Evolutionary conservation across 768 basidiomycete species (phyloP).

Genomic region (Boletus subparvulus): DNA sequence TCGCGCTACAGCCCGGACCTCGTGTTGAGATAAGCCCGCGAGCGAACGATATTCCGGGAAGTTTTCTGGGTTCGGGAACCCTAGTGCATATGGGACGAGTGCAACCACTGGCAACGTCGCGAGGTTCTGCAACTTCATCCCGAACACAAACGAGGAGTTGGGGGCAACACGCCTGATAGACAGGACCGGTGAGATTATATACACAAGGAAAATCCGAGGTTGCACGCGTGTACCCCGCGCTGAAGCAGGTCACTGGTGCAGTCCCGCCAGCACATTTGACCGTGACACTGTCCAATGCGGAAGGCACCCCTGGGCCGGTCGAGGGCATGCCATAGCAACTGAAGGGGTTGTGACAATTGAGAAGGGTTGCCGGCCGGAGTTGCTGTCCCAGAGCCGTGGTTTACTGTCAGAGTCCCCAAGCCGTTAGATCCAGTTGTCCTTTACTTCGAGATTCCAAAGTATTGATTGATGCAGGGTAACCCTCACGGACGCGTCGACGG

Average conservation of each 20-base stretch:
- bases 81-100: conserved; percentile 7
- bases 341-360: too few relatives aligned
- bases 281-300: too few relatives aligned
- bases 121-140: conserved; percentile 11
- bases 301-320: too few relatives aligned
- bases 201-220: not conserved
- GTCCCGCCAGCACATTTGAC: too few relatives aligned
- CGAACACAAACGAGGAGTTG: not conserved
- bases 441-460: conserved; percentile 17
- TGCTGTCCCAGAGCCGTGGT: not conserved
- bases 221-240: too few relatives aligned
- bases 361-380: too few relatives aligned
- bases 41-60: conserved; percentile 25
- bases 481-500: not conserved
- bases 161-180: not conserved
- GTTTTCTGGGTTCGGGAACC: conserved; percentile 12
- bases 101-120: not conserved
- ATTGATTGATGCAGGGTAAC: too few relatives aligned
- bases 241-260: too few relatives aligned
- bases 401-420: too few relatives aligned
- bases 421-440: not conserved
- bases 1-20: conserved; percentile 14
- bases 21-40: conserved; percentile 13
- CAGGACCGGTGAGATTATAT: not conserved
- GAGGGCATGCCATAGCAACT: too few relatives aligned